These are phyloP conservation scores for Lasiosphaeria hispida DNA, from an alignment of 495 filamentous ascomycete genomes.

Conservation along the genomic window DNA sequence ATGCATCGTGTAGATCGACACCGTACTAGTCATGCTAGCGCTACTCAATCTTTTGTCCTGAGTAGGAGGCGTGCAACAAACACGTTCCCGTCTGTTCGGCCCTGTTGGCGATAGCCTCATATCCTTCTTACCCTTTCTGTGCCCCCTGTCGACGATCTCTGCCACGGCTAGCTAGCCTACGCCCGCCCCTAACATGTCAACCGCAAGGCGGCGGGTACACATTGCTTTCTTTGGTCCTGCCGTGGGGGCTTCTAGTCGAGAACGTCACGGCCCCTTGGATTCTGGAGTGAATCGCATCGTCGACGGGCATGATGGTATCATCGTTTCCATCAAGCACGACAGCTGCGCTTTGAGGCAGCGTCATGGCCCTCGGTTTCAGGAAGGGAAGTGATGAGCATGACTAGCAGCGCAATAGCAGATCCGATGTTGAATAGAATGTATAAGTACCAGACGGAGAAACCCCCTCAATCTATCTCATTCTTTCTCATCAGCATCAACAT, in stretches of 20 bases:
- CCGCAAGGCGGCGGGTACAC: background rate
- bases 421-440: background rate
- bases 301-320: conserved; percentile 19
- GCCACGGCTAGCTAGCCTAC: background rate
- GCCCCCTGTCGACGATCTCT: conserved; percentile 7
- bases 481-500: conserved; percentile 13
- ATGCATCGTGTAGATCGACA: background rate
- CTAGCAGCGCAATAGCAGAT: background rate
- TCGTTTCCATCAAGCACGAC: conserved; percentile 19
- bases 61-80: background rate
- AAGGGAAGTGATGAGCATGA: background rate
- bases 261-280: background rate
- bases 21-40: background rate
- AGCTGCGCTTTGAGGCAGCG: background rate
- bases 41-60: background rate
- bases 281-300: background rate
- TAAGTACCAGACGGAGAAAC: conserved; percentile 13
- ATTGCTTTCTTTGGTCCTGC: background rate
- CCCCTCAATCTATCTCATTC: conserved; percentile 12
- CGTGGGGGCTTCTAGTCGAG: conserved; percentile 4
- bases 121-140: background rate
- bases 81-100: conserved; percentile 13
- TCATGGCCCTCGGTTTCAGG: background rate
- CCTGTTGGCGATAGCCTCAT: conserved; percentile 8
- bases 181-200: background rate